These are phyloP conservation scores for Passiflora organensis DNA, from an alignment of 345 rosid species.

Conservation along the genomic window DNA sequence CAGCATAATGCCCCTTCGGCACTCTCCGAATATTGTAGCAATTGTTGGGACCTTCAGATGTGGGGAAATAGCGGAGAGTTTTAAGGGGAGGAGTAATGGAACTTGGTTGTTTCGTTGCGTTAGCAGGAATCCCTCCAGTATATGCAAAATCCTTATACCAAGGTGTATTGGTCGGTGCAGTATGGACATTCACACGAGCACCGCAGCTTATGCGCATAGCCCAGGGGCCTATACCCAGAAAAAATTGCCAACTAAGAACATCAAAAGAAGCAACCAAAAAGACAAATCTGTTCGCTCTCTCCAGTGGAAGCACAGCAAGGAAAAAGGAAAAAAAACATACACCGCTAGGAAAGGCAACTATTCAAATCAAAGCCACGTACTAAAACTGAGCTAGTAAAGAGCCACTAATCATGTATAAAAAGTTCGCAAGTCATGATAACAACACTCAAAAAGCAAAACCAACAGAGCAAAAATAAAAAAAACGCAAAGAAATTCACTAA, in stretches of 20 bases:
- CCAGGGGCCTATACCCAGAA: slow-evolving; percentile 60
- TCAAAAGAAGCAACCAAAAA: background rate
- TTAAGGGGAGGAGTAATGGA: slow-evolving; percentile 58
- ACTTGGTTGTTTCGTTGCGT: slow-evolving; percentile 43
- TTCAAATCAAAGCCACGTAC: too few species aligned
- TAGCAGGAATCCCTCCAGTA: slow-evolving; percentile 81
- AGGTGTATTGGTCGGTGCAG: slow-evolving; percentile 67
- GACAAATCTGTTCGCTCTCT: too few species aligned
- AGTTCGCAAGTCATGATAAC: background rate
- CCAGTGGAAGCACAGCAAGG: background rate
- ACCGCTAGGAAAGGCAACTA: too few species aligned
- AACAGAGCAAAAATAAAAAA: background rate
- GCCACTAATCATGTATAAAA: too few species aligned
- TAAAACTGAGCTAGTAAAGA: slow-evolving; percentile 1
- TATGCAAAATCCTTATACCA: slow-evolving; percentile 93
- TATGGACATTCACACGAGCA: slow-evolving; percentile 50
- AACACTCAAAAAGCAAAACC: background rate
- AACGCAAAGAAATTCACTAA: background rate
- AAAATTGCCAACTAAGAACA: background rate
- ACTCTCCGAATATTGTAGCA: slow-evolving; percentile 70
- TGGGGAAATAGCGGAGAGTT: slow-evolving; percentile 85
- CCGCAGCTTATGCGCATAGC: slow-evolving; percentile 94
- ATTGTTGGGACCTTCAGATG: slow-evolving; percentile 83
- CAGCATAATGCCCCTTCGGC: slow-evolving; percentile 77
- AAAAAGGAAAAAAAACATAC: too few species aligned